A percentile compares a stretch with the other conserved stretches of the same genome.
These are phyloP conservation scores for Candolleomyces aberdarensis DNA, from an alignment of 768 basidiomycete genomes.

Conservation along the genomic window DNA sequence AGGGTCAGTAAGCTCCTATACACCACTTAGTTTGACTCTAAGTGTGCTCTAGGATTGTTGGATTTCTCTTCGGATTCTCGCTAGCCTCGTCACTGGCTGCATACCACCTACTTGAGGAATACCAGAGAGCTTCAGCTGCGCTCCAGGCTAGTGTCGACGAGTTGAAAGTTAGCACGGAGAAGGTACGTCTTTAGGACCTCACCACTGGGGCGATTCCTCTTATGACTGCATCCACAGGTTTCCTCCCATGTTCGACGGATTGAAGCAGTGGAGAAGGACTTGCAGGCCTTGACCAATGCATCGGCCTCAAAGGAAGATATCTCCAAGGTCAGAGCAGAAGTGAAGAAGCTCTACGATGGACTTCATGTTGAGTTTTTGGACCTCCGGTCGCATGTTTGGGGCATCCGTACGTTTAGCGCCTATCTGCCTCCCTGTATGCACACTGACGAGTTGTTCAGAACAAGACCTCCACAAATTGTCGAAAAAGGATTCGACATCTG, in stretches of 20 bases:
- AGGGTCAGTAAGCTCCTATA: constrained; percentile 39
- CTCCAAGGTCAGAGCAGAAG: constrained; percentile 68
- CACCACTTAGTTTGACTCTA: neutral
- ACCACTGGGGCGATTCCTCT: neutral
- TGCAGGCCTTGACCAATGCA: constrained; percentile 66
- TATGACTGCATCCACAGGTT: constrained; percentile 42
- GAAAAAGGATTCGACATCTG: constrained; percentile 62
- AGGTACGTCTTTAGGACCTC: constrained; percentile 42
- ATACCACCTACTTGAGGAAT: constrained; percentile 87
- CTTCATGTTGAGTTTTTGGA: constrained; percentile 83
- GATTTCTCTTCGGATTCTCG: constrained; percentile 88
- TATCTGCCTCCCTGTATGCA: neutral
- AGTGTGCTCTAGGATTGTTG: constrained; percentile 56
- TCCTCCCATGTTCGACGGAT: constrained; percentile 81
- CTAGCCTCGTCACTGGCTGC: constrained; percentile 83
- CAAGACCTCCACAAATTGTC: constrained; percentile 75
- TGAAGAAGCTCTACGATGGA: constrained; percentile 85
- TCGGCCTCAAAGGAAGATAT: constrained; percentile 81
- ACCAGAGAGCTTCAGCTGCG: constrained; percentile 83
- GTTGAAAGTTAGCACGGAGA: constrained; percentile 77
- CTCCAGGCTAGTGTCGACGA: constrained; percentile 87
- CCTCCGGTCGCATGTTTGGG: constrained; percentile 79
- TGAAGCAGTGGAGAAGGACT: constrained; percentile 86
- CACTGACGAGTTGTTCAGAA: constrained; percentile 40
- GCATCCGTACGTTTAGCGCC: constrained; percentile 63